Evolutionary conservation across 208 protist genomes (phyloP), one percentile per base, ranked within the genome.

Genomic region (Novymonas esmeraldas): DNA sequence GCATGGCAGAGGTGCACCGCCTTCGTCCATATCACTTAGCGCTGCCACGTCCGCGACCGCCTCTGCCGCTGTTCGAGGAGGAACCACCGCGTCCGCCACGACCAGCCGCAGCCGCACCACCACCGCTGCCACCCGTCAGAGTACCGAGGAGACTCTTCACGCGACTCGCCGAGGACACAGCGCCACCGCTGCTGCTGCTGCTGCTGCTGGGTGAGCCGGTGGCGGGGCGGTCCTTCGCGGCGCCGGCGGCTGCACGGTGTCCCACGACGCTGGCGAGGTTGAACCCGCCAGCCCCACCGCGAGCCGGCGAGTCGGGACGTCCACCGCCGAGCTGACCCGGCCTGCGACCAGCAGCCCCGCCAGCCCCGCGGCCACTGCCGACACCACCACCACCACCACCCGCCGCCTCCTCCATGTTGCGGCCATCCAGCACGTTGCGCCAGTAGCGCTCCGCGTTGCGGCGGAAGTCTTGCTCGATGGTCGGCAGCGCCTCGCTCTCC

Each of bases 371-470:
- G 22, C 44, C 16, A 28, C 49, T n/a, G 16, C 22, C 22, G 9
- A n/a, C 49, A 26, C 7, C 61, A 42, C 44, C 36, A 71, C 62
- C 73, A 28, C 62, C 41, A 26, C 70, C 65, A 33, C 7, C 31
- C 60, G 55, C 20, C 14, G 22, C 48, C 44, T 93, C 85, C 50
- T 93, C 84, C 1, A 55, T 36, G 50, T 67, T 75, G 48, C 85
- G 85, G 3, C 85, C 87, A 10, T 95, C 87, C 22, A 95, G 58
- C 28, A 95, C 78, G 48, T 84, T 85, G 31, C 86, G 82, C 88
- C 90, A 95, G 79, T 95, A 94, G 45, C 90, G 82, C 64, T 95
- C 87, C 55, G 87, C 83, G 66, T 95, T 95, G 34, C 85, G 80
- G 34, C 87, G 81, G 70, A 95, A 95, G 41, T 95, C 87, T 59